Conservation (phyloP, 2,329 filamentous ascomycete genomes). For the Xylariales sp. region DNA sequence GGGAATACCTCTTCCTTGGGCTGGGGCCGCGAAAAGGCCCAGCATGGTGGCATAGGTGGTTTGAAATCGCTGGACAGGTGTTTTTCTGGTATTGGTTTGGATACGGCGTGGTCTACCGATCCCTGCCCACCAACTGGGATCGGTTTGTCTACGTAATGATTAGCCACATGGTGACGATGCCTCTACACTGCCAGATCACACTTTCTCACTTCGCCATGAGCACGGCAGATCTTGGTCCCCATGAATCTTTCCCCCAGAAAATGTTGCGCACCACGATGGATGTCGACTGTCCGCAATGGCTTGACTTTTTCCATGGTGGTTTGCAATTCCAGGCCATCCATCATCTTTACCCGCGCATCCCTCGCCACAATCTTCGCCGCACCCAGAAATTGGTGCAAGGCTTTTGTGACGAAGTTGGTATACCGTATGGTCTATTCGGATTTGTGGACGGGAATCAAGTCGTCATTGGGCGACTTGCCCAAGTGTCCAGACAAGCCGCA, state of each 20-base stretch:
- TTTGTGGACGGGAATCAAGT: slow-evolving; percentile 81
- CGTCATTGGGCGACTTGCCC: slow-evolving; percentile 70
- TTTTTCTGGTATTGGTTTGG: slow-evolving; percentile 89
- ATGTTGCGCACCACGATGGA: slow-evolving; percentile 95
- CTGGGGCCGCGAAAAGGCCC: slow-evolving; percentile 70
- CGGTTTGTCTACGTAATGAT: slow-evolving; percentile 73
- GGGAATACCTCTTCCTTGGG: slow-evolving; percentile 68
- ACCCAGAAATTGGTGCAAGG: slow-evolving; percentile 73
- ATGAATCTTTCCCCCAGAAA: slow-evolving; percentile 84
- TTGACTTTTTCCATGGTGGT: slow-evolving; percentile 86
- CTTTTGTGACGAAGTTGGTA: slow-evolving; percentile 77
- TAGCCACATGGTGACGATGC: slow-evolving; percentile 76
- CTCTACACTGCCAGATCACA: slow-evolving; percentile 85
- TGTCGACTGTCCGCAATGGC: slow-evolving; percentile 80
- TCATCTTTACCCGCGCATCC: slow-evolving; percentile 79
- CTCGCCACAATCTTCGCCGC: slow-evolving; percentile 75
- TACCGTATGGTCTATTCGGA: slow-evolving; percentile 81
- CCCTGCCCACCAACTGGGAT: slow-evolving; percentile 63
- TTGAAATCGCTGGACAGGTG: slow-evolving; percentile 71
- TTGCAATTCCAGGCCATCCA: slow-evolving; percentile 88
- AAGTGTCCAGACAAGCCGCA: slow-evolving; percentile 75
- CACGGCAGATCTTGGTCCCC: slow-evolving; percentile 76
- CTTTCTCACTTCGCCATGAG: slow-evolving; percentile 93
- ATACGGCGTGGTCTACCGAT: slow-evolving; percentile 72
- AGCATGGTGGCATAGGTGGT: slow-evolving; percentile 77